A percentile compares a stretch with the other conserved stretches of the same genome.
Conservation (phyloP, 1,284 basidiomycete species). For the Golubevia pallescens region DNA sequence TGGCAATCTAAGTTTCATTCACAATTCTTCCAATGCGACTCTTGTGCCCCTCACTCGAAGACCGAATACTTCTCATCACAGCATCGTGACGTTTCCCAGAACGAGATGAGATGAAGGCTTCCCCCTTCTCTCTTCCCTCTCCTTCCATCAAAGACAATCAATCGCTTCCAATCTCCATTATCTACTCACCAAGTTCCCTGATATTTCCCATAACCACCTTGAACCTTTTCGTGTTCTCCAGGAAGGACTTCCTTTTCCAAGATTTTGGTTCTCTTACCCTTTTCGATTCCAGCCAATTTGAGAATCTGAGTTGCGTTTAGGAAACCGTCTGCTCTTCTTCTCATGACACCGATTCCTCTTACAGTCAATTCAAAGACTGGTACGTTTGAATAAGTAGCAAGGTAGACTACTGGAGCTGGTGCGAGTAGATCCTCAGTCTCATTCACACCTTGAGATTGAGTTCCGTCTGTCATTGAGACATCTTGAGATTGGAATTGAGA, state of each 20-base stretch:
- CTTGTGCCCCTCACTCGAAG: too few species aligned
- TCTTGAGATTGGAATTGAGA: too few species aligned
- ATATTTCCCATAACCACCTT: slow-evolving; percentile 98
- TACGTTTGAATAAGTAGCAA: slow-evolving; percentile 65
- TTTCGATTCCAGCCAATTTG: slow-evolving; percentile 97
- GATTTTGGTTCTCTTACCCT: slow-evolving; percentile 94
- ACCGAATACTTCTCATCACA: too few species aligned
- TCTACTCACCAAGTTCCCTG: slow-evolving; percentile 89
- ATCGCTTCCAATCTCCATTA: too few species aligned
- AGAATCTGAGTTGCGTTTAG: slow-evolving; percentile 97
- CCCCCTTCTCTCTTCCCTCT: too few species aligned
- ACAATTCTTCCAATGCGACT: too few species aligned
- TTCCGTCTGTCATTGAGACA: too few species aligned
- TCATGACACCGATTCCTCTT: slow-evolving; percentile 97
- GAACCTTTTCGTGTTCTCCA: slow-evolving; percentile 97
- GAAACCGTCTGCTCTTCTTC: slow-evolving; percentile 87
- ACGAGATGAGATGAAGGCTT: too few species aligned
- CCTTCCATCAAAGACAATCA: too few species aligned
- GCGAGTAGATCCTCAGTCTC: not conserved
- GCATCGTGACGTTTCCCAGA: too few species aligned
- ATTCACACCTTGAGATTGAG: too few species aligned
- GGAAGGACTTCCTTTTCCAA: slow-evolving; percentile 95
- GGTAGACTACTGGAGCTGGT: slow-evolving; percentile 51
- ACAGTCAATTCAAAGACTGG: slow-evolving; percentile 70
- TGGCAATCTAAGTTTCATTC: too few species aligned